Base-by-base conservation (phyloP, 108 stramenopile genomes). In the Discostella pseudostelligera region DNA sequence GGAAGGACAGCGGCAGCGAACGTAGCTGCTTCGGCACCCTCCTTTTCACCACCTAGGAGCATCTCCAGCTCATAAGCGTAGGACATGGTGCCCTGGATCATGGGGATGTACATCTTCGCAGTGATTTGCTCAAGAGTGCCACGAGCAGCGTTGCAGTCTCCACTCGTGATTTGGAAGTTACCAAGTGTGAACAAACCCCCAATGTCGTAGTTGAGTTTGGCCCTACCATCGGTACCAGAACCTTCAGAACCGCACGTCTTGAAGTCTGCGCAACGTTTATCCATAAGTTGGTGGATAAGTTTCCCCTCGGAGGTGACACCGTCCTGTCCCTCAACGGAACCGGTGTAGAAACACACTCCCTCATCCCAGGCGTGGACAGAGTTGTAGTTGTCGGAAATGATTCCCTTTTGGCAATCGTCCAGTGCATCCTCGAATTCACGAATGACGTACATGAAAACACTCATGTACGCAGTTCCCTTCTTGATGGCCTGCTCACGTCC, bases 1-100 rank as follows among this genome's bases (percentile, higher is more conserved):
- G 92, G 92, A 44, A 90, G 72, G 8, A 88, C 66, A 45, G 82
- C 73, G 19, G 89, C 88, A 54, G 89, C 92, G 62, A 90, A 93
- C 5, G 61, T 65, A 16, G 84, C 86, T 24, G 87, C 88, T 55
- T 88, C 86, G 9, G 86, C 84, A 25, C 80, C 64, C 25, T 77
- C 74, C 74, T 87, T 82, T 59, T 87, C 84, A 0, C 53, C 77
- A 13, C 66, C 67, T 19, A 54, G 59, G 22, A 79, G 70, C 39
- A 83, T 73, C 25, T 40, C 75, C 3, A 57, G 32, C 42, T 80
- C 73, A 69, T 90, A 87, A 0, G 88, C 85, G 40, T 90, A 88
- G 19, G 82, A 64, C 2, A 93, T 53, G 16, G 84, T 64, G 5
- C 88, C 91, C 61, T 92, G 91, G 48, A 92, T 77, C 20, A 92